phyloP scores from a whole-genome alignment of 129 eudicot species.

The Smallanthus sonchifolius region DNA sequence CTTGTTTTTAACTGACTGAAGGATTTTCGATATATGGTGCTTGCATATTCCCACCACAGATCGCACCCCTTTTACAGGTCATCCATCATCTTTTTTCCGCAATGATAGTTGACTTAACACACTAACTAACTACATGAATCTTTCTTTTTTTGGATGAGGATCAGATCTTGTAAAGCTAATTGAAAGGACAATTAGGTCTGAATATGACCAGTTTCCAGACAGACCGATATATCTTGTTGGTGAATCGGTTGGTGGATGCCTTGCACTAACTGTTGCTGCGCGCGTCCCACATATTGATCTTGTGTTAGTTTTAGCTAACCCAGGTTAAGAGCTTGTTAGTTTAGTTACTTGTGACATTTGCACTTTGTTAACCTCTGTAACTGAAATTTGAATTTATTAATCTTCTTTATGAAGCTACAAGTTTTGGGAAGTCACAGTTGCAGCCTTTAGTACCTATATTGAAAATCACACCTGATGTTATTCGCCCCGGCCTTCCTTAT shows the following conservation, averaged over 20 bases:
- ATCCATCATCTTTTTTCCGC: constrained; percentile 13
- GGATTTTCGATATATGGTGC: constrained; percentile 78
- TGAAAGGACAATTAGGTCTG: constrained; percentile 49
- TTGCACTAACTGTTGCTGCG: constrained; percentile 69
- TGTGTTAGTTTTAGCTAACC: constrained; percentile 63
- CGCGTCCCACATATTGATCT: constrained; percentile 65
- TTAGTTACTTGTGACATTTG: neutral
- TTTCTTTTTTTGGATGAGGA: constrained; percentile 19
- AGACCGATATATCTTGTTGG: constrained; percentile 75
- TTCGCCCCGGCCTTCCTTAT: constrained; percentile 37
- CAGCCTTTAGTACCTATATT: constrained; percentile 43
- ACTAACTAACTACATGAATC: neutral
- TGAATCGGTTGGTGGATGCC: constrained; percentile 76
- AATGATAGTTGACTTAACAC: constrained; percentile 3
- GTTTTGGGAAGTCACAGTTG: constrained; percentile 48
- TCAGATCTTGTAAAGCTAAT: constrained; percentile 70
- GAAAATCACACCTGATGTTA: constrained; percentile 41
- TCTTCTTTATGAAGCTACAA: constrained; percentile 53
- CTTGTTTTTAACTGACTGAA: constrained; percentile 8
- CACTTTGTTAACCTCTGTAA: neutral
- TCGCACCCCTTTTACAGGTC: constrained; percentile 66
- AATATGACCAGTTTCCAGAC: constrained; percentile 34
- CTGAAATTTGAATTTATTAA: neutral
- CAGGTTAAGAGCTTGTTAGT: constrained; percentile 36
- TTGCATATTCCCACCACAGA: constrained; percentile 64